These are phyloP conservation scores for Tricholomella constricta DNA, from an alignment of 768 basidiomycete genomes.

Conservation along the genomic window DNA sequence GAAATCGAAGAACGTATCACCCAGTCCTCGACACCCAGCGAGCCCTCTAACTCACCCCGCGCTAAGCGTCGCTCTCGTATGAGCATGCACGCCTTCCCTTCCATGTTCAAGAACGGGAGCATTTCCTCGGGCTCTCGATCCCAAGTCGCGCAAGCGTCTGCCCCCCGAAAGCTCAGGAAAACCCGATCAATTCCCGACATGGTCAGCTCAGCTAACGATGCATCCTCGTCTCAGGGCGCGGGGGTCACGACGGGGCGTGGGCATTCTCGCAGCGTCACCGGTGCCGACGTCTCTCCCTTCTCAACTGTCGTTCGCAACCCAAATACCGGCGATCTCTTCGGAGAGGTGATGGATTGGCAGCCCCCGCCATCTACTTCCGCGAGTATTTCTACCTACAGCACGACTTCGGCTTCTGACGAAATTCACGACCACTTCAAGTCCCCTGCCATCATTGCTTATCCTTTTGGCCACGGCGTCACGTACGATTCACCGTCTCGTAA, in stretches of 20 bases:
- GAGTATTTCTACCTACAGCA: constrained; percentile 35
- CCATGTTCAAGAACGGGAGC: constrained; percentile 47
- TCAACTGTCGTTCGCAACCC: constrained; percentile 30
- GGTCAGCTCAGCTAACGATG: constrained; percentile 30
- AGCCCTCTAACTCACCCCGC: constrained; percentile 42
- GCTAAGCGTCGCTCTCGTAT: constrained; percentile 62
- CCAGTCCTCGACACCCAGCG: constrained; percentile 33
- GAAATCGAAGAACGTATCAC: constrained; percentile 50
- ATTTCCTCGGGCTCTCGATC: constrained; percentile 30
- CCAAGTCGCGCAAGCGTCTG: constrained; percentile 27
- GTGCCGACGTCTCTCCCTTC: constrained; percentile 58
- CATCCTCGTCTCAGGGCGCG: constrained; percentile 28
- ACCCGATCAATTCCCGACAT: constrained; percentile 75
- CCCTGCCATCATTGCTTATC: constrained; percentile 44
- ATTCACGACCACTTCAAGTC: constrained; percentile 21
- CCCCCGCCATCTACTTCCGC: constrained; percentile 40
- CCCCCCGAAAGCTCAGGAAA: constrained; percentile 63
- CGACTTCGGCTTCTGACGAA: constrained; percentile 28
- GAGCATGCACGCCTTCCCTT: constrained; percentile 62
- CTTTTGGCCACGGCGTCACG: constrained; percentile 64
- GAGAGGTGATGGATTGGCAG: constrained; percentile 65
- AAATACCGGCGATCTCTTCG: constrained; percentile 55
- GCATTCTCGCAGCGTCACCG: constrained; percentile 81
- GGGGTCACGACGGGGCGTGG: constrained; percentile 48
- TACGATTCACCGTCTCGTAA: constrained; percentile 62